Percentiles rank a stretch among this genome's conserved stretches.
Evolutionary conservation across 1,139 yeast species (phyloP).

Genomic region (Pichia sp.): DNA sequence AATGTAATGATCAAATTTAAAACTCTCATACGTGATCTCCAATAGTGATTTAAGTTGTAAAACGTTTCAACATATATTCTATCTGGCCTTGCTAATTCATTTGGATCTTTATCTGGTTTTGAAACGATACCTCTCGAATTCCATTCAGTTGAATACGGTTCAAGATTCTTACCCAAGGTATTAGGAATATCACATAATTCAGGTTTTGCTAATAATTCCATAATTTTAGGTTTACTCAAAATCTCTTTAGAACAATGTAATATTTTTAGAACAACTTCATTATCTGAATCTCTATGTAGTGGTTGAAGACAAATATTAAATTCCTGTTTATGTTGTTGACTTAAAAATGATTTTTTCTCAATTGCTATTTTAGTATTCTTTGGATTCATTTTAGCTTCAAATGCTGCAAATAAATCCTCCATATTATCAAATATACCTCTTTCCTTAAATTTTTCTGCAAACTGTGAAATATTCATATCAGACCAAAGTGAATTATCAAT

Average conservation of each 20-base stretch:
- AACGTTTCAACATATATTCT: conserved; percentile 66
- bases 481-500: conserved; percentile 68
- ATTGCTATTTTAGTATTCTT: conserved; percentile 36
- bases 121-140: conserved; percentile 28
- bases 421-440: conserved; percentile 72
- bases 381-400: conserved; percentile 54
- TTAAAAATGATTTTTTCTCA: conserved; percentile 54
- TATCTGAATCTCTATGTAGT: conserved; percentile 58
- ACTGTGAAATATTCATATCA: conserved; percentile 37
- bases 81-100: conserved; percentile 70
- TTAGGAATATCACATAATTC: conserved; percentile 68
- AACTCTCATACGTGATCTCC: conserved; percentile 77
- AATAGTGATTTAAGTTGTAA: conserved; percentile 69
- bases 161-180: conserved; percentile 55
- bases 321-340: conserved; percentile 81
- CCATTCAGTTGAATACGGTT: conserved; percentile 65
- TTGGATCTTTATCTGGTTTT: conserved; percentile 69
- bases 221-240: conserved; percentile 57
- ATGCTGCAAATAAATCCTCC: conserved; percentile 73
- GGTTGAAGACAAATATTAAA: conserved; percentile 89
- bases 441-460: conserved; percentile 56
- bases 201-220: conserved; percentile 78
- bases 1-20: conserved; percentile 52
- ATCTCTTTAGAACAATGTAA: conserved; percentile 69
- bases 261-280: conserved; percentile 57